Evolutionary conservation across 1,139 yeast species (phyloP).

Genomic region (Taphrina communis): DNA sequence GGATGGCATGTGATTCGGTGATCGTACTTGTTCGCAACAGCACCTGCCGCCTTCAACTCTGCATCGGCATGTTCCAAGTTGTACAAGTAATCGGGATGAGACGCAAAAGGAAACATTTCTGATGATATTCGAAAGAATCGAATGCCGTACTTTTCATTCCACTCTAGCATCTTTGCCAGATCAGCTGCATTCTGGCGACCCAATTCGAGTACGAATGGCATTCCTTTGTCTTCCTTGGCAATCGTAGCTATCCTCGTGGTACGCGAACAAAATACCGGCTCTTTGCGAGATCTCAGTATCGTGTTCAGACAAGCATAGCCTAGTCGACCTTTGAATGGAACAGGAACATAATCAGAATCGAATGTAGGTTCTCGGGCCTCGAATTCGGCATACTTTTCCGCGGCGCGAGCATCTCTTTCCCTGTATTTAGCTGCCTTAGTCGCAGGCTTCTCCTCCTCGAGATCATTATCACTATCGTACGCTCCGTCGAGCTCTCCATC

Average conservation of each 20-base stretch:
- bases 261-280: slow-evolving; percentile 42
- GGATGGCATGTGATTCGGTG: slow-evolving; percentile 44
- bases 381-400: slow-evolving; percentile 34
- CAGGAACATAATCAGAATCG: slow-evolving; percentile 38
- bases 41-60: slow-evolving; percentile 41
- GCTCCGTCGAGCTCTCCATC: slow-evolving; percentile 8
- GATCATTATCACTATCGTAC: slow-evolving; percentile 21
- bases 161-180: slow-evolving; percentile 35
- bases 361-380: slow-evolving; percentile 29
- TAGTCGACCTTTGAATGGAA: slow-evolving; percentile 40
- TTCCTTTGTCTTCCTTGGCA: slow-evolving; percentile 39
- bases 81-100: slow-evolving; percentile 41
- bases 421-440: slow-evolving; percentile 33
- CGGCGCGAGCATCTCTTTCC: slow-evolving; percentile 34
- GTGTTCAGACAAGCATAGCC: slow-evolving; percentile 43
- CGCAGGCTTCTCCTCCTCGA: slow-evolving; percentile 21
- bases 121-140: slow-evolving; percentile 41
- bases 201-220: slow-evolving; percentile 35
- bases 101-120: slow-evolving; percentile 44
- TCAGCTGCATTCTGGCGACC: slow-evolving; percentile 42
- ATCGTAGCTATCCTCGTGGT: slow-evolving; percentile 42
- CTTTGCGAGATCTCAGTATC: slow-evolving; percentile 35
- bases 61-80: slow-evolving; percentile 43
- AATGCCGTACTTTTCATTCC: slow-evolving; percentile 43
- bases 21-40: slow-evolving; percentile 39